Percentiles rank a stretch among this genome's conserved stretches.
Conservation (phyloP, 2,329 filamentous ascomycete species). For the Fusarium liriodendri region DNA sequence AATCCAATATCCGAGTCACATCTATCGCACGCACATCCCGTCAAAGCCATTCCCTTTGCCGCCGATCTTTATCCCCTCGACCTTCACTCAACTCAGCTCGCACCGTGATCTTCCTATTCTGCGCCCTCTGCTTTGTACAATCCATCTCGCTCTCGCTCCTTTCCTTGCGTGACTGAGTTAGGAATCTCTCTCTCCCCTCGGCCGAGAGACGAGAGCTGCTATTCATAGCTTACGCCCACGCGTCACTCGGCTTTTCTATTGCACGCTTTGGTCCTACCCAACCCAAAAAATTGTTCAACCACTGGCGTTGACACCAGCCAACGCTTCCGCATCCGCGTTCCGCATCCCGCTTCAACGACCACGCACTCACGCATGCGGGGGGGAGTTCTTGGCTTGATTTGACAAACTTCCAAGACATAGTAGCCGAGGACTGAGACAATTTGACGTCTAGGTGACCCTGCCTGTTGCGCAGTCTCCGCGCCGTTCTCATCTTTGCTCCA, state of each 20-base stretch:
- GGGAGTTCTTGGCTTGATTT: constrained; percentile 23
- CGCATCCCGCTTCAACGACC: constrained; percentile 18
- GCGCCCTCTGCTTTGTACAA: constrained; percentile 2
- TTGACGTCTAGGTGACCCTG: constrained; percentile 37
- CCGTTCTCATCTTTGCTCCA: constrained; percentile 15
- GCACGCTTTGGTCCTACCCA: constrained; percentile 26
- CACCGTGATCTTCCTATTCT: constrained; percentile 22
- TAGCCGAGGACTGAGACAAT: constrained; percentile 38
- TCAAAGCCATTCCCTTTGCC: constrained; percentile 32
- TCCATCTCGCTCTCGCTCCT: constrained; percentile 7
- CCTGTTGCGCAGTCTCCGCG: constrained; percentile 13
- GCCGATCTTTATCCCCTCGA: constrained; percentile 26
- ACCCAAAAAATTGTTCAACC: constrained; percentile 19
- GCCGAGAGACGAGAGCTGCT: constrained; percentile 4
- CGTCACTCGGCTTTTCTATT: constrained; percentile 15
- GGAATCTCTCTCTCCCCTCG: constrained; percentile 16
- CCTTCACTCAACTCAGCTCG: constrained; percentile 17
- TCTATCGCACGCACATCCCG: constrained; percentile 17
- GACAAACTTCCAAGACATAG: constrained; percentile 36
- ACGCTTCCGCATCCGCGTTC: constrained; percentile 18
- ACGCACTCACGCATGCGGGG: constrained; percentile 39
- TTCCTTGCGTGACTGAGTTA: constrained; percentile 34
- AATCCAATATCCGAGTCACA: constrained; percentile 10
- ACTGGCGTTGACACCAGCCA: constrained; percentile 12
- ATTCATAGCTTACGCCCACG: constrained; percentile 13